Percentiles rank a stretch among this genome's conserved stretches.
Conservation (phyloP, 169 alveolate genomes). For the Eimeria acervulina region DNA sequence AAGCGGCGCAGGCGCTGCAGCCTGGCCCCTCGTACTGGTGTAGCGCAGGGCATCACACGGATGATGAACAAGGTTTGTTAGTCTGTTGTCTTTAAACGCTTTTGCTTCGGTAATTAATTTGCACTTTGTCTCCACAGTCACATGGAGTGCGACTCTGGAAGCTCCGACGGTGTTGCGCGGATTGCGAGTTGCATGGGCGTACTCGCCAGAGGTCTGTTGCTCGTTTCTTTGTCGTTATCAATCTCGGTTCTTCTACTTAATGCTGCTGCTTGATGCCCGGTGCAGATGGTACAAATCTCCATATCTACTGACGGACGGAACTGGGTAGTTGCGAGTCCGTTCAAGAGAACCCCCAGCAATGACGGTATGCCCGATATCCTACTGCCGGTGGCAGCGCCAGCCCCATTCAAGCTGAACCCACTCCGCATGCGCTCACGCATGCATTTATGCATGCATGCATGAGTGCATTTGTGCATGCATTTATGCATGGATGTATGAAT, state of each 20-base stretch:
- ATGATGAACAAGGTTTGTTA: conserved; percentile 80
- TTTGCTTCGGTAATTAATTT: not conserved
- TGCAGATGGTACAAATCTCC: conserved; percentile 83
- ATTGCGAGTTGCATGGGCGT: conserved; percentile 79
- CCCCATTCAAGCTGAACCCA: not conserved
- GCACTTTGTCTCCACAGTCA: conserved; percentile 32
- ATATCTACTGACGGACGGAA: conserved; percentile 87
- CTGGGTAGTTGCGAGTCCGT: conserved; percentile 85
- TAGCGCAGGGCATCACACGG: conserved; percentile 83
- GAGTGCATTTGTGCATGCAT: no score
- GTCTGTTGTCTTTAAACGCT: not conserved
- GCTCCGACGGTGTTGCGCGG: conserved; percentile 77
- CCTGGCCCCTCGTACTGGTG: conserved; percentile 84
- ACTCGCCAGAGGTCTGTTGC: conserved; percentile 84
- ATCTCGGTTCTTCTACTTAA: not conserved
- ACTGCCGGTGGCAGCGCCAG: no score
- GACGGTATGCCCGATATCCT: conserved; percentile 72
- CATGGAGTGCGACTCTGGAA: conserved; percentile 78
- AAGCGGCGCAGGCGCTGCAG: conserved; percentile 82
- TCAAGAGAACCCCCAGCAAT: conserved; percentile 85
- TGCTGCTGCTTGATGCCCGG: not conserved
- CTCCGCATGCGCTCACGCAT: no score
- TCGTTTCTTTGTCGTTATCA: not conserved
- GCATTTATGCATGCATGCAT: no score
- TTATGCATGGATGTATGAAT: no score